Base-by-base conservation (phyloP, 192 early-diverging fungal species). In the Coemansia sp. region DNA sequence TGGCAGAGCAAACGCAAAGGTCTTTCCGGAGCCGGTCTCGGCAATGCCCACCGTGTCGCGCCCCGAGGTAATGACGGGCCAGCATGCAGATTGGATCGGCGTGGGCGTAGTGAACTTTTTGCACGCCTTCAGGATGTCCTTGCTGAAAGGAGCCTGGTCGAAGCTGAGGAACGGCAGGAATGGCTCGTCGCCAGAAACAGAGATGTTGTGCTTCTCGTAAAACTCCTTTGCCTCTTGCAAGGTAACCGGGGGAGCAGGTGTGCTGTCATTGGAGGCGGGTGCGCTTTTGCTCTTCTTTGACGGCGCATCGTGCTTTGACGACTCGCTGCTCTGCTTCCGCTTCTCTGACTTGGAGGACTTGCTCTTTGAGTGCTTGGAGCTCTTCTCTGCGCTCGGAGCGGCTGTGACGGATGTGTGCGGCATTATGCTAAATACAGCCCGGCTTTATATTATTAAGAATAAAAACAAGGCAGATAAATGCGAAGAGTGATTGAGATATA, bases 11-110 rank as follows among this genome's bases (percentile, higher is more conserved):
- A 97, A 99, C 1, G 92, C 92, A 20, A 94, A 79, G 3, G 97
- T 99, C 78, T 99, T 92, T 35, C 90, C 90, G 4, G 86, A 94
- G 19, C 96, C 96, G 28, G 96, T 99, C 66, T 96, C 90, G 32
- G 96, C 95, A 78, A 98, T 95, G 40, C 96, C 96, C 33, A 97
- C 80, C 11, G 91, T 70, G 75, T 98, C 93, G 46, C 87, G 85
- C 20, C 83, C 81, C 41, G 80, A 79, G 22, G 93, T 78, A 54
- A 91, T 67, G 34, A 90, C 83, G 13, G 93, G 92, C 96, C 96
- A 98, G 60, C 88, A 90, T 8, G 83, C 83, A 9, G 91, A 87
- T 77, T 98, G 96, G 50, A 98, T 96, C 9, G 90, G 86, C 3
- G 93, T 96, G 9, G 96, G 96, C 27, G 85, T 83, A 29, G 83